Conservation (phyloP, 345 rosid species). For the Aethionema arabicum region DNA sequence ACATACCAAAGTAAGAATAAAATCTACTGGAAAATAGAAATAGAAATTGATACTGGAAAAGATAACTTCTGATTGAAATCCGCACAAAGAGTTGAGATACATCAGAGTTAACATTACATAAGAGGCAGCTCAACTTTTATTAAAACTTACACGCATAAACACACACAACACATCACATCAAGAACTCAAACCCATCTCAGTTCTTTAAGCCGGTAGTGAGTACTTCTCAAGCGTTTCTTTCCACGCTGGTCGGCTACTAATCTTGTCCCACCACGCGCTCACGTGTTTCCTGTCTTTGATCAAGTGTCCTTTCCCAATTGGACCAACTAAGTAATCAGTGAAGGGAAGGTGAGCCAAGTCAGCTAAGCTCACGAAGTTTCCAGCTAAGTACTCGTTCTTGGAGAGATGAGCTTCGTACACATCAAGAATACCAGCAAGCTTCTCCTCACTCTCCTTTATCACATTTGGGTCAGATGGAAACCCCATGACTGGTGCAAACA, state of each 20-base stretch:
- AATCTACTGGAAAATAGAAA: too few species aligned
- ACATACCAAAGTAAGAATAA: too few species aligned
- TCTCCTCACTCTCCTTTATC: slow-evolving; percentile 61
- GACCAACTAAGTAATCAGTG: slow-evolving; percentile 59
- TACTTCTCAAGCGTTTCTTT: slow-evolving; percentile 46
- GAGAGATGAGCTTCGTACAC: slow-evolving; percentile 64
- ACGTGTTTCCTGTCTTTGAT: slow-evolving; percentile 59
- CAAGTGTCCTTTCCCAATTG: slow-evolving; percentile 48
- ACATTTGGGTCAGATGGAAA: slow-evolving; percentile 43
- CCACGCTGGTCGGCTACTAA: slow-evolving; percentile 66
- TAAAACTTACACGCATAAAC: slow-evolving; percentile 21
- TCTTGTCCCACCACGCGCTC: slow-evolving; percentile 66
- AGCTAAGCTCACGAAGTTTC: slow-evolving; percentile 68
- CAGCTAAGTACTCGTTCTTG: slow-evolving; percentile 59
- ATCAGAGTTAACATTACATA: too few species aligned
- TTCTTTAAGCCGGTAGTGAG: slow-evolving; percentile 22
- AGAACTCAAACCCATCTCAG: slow-evolving; percentile 4
- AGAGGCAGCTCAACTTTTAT: not conserved
- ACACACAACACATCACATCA: slow-evolving; percentile 13
- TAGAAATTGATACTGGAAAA: too few species aligned
- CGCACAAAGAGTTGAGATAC: too few species aligned
- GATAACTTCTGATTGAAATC: too few species aligned
- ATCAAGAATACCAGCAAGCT: slow-evolving; percentile 53
- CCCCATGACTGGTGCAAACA: slow-evolving; percentile 49
- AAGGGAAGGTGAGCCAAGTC: slow-evolving; percentile 65